A percentile compares a stretch with the other conserved stretches of the same genome.
Evolutionary conservation across 306 rosid genomes (phyloP).

Genomic region (Trifolium fragiferum): DNA sequence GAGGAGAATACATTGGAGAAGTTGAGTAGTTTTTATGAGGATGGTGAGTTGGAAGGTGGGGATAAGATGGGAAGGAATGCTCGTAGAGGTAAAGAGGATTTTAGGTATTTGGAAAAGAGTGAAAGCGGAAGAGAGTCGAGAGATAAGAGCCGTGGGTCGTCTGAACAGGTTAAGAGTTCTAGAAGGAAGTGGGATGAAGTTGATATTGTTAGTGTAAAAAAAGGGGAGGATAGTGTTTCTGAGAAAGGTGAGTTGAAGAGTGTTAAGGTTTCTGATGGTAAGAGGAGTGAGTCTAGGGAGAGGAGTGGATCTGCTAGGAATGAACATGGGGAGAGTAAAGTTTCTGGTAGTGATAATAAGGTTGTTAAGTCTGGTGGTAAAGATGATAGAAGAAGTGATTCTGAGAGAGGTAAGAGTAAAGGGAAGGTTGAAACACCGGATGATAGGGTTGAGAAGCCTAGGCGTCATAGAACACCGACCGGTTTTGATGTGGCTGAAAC

Average conservation of each 20-base stretch:
- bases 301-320: constrained; percentile 63
- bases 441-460: constrained; percentile 73
- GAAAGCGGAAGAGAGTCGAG: constrained; percentile 53
- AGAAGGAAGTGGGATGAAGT: constrained; percentile 97
- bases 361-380: constrained; percentile 53
- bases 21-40: constrained; percentile 91
- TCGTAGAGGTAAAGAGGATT: constrained; percentile 49
- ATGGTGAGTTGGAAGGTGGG: constrained; percentile 82
- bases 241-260: constrained; percentile 69
- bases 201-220: constrained; percentile 59
- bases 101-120: constrained; percentile 63
- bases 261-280: constrained; percentile 62
- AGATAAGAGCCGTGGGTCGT: constrained; percentile 77
- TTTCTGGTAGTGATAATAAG: constrained; percentile 50
- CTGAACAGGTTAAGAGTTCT: constrained; percentile 68
- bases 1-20: constrained; percentile 94
- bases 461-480: constrained; percentile 62
- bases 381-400: constrained; percentile 77
- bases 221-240: constrained; percentile 52
- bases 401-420: constrained; percentile 76
- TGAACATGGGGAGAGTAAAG: constrained; percentile 73
- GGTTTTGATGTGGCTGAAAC: constrained; percentile 64
- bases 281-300: constrained; percentile 69
- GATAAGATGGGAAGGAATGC: constrained; percentile 57
- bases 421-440: constrained; percentile 62